Base-by-base conservation (phyloP, 371 early-diverging fungal species). In the Mucor irregularis region DNA sequence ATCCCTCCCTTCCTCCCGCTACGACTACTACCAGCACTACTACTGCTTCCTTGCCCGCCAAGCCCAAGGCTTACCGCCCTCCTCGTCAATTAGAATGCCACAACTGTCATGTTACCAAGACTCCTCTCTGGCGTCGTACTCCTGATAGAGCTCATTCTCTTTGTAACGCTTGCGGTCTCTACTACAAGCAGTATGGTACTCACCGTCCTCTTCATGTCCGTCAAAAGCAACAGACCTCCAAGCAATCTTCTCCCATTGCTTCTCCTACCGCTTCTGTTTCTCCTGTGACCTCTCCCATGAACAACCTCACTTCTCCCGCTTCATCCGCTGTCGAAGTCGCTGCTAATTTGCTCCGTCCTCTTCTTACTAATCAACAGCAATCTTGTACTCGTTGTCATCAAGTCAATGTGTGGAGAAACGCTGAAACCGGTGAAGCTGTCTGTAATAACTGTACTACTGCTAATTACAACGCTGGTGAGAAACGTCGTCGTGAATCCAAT, bases 401-500 rank as follows among this genome's bases (percentile, higher is more conserved):
- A 40, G 89, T 86, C 2, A 82, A 85, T 47, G 92, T 91, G 29
- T 94, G 93, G 95, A 81, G 91, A 8, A 85, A 91, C 57, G 86
- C 88, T 57, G 82, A 84, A 17, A 78, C 84, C 35, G 91, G 91
- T 16, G 83, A 89, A 59, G 76, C 85, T 13, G 81, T 94, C 14
- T 95, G 97, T 71, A 93, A 94, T 62, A 88, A 93, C 2, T 94
- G 95, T 56, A 90, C 91, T 3, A 73, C 92, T n/a, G n/a, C 9
- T 91, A 91, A 63, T 31, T 16, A 30, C 39, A 48, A 50, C 14
- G 42, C n/a, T 34, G 22, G 8, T 46, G 26, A 35, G 9, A 61
- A 61, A 33, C 55, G 56, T 46, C 43, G 47, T 50, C 51, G 58
- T 49, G 53, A 22, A 13, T 37, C 42, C n/a, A 31, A 35, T 19